Conservation (phyloP, 2,329 filamentous ascomycete species). For the Pezicula radicicola region DNA sequence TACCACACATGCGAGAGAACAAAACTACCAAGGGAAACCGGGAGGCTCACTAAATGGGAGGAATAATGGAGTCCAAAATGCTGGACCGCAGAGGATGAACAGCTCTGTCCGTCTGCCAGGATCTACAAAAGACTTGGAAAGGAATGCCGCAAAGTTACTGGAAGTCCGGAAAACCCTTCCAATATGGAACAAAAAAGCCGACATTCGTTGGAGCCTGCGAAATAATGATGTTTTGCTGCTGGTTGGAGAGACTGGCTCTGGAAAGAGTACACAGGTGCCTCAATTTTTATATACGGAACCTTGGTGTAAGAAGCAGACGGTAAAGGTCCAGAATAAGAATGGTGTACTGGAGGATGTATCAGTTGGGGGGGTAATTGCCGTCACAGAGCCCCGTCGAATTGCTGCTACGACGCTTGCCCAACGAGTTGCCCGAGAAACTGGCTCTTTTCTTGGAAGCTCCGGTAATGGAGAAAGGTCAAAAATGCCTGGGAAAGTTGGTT, state of each 20-base stretch:
- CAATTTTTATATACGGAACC: conserved; percentile 79
- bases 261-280: conserved; percentile 94
- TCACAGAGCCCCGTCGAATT: conserved; percentile 91
- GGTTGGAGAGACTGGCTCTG: conserved; percentile 91
- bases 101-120: neutral
- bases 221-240: conserved; percentile 70
- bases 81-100: neutral
- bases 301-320: conserved; percentile 69
- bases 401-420: conserved; percentile 89
- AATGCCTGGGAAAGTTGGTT: conserved; percentile 66
- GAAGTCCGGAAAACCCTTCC: conserved; percentile 24
- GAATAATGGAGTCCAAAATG: neutral
- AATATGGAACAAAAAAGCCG: conserved; percentile 24
- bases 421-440: conserved; percentile 83
- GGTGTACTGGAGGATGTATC: conserved; percentile 39
- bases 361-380: conserved; percentile 80
- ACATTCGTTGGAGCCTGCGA: conserved; percentile 25
- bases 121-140: conserved; percentile 13
- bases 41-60: neutral
- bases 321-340: conserved; percentile 38
- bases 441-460: conserved; percentile 58
- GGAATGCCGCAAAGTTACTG: conserved; percentile 16
- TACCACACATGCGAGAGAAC: neutral
- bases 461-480: conserved; percentile 31
- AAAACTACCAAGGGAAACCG: no score